Conservation (phyloP, 2,329 filamentous ascomycete species). For the Epichloe amarillans region DNA sequence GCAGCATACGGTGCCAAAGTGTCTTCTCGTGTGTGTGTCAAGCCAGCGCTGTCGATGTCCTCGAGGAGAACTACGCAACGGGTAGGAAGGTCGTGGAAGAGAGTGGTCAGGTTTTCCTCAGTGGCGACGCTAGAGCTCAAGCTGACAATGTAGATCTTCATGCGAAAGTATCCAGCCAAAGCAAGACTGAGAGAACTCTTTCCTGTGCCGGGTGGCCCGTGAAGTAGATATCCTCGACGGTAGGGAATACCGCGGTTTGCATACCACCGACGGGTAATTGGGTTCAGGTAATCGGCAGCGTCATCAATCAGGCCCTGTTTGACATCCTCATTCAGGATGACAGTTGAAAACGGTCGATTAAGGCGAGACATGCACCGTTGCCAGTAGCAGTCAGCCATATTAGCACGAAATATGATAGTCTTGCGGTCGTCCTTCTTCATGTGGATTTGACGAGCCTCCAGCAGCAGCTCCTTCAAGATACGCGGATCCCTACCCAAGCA, state of each 20-base stretch:
- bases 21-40: conserved; percentile 44
- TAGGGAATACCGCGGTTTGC: conserved; percentile 74
- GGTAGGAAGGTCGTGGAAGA: conserved; percentile 55
- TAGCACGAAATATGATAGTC: conserved; percentile 52
- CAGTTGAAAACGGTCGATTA: conserved; percentile 49
- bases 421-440: conserved; percentile 45
- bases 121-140: conserved; percentile 48
- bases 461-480: conserved; percentile 47
- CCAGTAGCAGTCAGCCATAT: conserved; percentile 38
- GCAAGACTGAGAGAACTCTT: conserved; percentile 63
- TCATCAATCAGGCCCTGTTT: conserved; percentile 49
- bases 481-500: conserved; percentile 48
- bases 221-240: conserved; percentile 67
- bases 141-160: conserved; percentile 61
- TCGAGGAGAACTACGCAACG: conserved; percentile 63
- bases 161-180: conserved; percentile 54
- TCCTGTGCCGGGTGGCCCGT: conserved; percentile 69
- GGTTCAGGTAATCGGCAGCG: conserved; percentile 49
- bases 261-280: conserved; percentile 62
- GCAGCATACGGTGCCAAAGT: conserved; percentile 3
- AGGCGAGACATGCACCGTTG: conserved; percentile 48
- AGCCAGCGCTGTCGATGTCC: conserved; percentile 61
- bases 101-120: conserved; percentile 49
- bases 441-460: conserved; percentile 43
- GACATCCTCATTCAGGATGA: conserved; percentile 47